Evolutionary conservation across 208 protist genomes (phyloP), one percentile per base, ranked within the genome.

Genomic region (Acanthamoeba lenticulata): DNA sequence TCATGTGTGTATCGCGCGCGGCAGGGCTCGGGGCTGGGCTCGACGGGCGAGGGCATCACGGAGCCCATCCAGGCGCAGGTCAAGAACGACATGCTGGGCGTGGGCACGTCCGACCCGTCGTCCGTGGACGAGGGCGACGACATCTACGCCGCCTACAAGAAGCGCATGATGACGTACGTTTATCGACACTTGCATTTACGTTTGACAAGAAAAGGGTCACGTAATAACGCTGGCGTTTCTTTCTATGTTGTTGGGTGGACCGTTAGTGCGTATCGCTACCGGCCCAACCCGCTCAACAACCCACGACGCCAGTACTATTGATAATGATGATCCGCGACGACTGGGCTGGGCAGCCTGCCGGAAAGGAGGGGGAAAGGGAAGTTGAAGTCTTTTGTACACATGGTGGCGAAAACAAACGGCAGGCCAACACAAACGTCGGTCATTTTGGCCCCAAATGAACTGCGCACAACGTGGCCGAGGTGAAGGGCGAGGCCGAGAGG

Each of bases 271-370:
- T 81, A 81, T 27, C 72, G 72, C n/a, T 81, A 81, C 42, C 72
- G 72, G 40, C 72, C 72, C 38, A 81, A 81, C 21, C 72, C 72
- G 72, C 72, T 81, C 24, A 49, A 49, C 72, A 81, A 81, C 42
- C 72, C 72, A n/a, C 32, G 72, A 81, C 72, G 72, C 21, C 72
- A 81, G 38, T 81, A 81, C 19, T 81, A 81, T 38, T 81, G 72
- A 81, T 3, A 57, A n/a, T n/a, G n/a, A n/a, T n/a, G n/a, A n/a
- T n/a, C n/a, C n/a, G n/a, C n/a, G n/a, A n/a, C n/a, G n/a, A n/a
- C n/a, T n/a, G n/a, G n/a, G n/a, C n/a, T n/a, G n/a, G n/a, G n/a
- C n/a, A n/a, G n/a, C n/a, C n/a, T n/a, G n/a, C n/a, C n/a, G n/a
- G n/a, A n/a, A n/a, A n/a, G n/a, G n/a, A n/a, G n/a, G n/a, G n/a